phyloP scores from a whole-genome alignment of 164 flowering plant species.

The Hamamelis virginiana region DNA sequence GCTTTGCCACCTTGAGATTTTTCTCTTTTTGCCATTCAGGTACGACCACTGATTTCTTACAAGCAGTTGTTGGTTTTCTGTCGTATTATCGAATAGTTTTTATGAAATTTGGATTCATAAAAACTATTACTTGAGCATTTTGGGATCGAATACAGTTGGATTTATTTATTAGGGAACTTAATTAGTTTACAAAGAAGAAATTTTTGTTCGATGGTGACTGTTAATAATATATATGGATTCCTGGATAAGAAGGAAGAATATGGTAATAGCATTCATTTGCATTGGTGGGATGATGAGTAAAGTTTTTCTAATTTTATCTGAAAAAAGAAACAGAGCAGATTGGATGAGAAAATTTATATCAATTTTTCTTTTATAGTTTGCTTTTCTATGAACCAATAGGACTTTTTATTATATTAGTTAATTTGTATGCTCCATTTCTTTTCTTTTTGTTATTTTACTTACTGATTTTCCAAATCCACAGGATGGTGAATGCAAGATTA shows the following conservation, averaged over 20 bases:
- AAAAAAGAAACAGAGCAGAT: too few species aligned
- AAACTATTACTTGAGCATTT: not conserved
- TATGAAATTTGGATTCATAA: not conserved
- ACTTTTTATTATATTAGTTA: too few species aligned
- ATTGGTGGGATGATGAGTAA: too few species aligned
- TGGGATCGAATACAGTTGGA: not conserved
- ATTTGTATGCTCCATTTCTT: not conserved
- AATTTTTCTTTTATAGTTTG: too few species aligned
- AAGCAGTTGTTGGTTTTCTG: not conserved
- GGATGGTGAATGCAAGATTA: slow-evolving; percentile 23
- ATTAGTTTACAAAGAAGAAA: too few species aligned
- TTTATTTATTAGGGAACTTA: not conserved
- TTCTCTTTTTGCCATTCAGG: slow-evolving; percentile 3
- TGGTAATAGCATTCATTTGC: too few species aligned
- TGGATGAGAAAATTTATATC: too few species aligned
- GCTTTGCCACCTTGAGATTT: not conserved
- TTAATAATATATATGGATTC: too few species aligned
- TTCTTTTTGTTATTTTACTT: not conserved
- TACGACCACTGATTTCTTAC: not conserved
- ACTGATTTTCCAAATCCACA: slow-evolving; percentile 3
- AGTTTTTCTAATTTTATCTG: too few species aligned
- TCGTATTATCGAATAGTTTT: not conserved
- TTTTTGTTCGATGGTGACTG: too few species aligned
- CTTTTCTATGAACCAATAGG: too few species aligned
- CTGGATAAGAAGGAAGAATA: too few species aligned